Percentiles rank a stretch among this genome's conserved stretches.
Evolutionary conservation across 139 green algal genomes (phyloP).

Genomic region (Auxenochlorella pyrenoidosa): DNA sequence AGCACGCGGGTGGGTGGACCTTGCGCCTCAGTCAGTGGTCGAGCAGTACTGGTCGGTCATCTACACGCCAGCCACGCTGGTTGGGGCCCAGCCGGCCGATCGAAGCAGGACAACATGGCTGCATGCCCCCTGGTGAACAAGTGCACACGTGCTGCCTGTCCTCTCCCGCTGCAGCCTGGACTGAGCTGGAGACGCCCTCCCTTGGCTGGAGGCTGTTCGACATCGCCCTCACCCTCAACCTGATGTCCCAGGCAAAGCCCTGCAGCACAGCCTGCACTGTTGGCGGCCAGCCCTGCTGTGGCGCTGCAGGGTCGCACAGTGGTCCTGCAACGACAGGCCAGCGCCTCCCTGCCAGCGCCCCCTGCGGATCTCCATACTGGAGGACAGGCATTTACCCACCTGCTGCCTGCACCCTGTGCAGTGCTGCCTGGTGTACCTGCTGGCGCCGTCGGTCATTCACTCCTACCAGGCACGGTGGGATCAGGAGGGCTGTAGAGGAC

Average conservation of each 20-base stretch:
- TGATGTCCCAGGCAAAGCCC: not conserved
- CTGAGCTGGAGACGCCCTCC: not conserved
- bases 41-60: too few relatives aligned
- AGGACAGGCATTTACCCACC: not conserved
- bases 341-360: too few relatives aligned
- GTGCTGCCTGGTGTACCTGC: conserved; percentile 14
- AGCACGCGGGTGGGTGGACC: not conserved
- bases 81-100: not conserved
- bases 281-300: too few relatives aligned
- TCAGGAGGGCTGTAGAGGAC: too few relatives aligned
- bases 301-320: not conserved
- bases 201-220: not conserved
- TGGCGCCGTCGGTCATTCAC: conserved; percentile 1
- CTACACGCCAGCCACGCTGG: too few relatives aligned
- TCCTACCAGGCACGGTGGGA: not conserved
- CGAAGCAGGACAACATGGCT: not conserved
- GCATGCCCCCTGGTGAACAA: too few relatives aligned
- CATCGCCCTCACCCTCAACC: not conserved
- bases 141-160: not conserved
- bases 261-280: not conserved
- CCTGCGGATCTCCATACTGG: too few relatives aligned
- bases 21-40: not conserved
- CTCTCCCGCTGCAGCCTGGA: not conserved
- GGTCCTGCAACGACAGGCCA: too few relatives aligned
- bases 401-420: not conserved